Evolutionary conservation across 495 filamentous ascomycete genomes (phyloP), one percentile per base, ranked within the genome.

Genomic region (Annulohypoxylon nitens): DNA sequence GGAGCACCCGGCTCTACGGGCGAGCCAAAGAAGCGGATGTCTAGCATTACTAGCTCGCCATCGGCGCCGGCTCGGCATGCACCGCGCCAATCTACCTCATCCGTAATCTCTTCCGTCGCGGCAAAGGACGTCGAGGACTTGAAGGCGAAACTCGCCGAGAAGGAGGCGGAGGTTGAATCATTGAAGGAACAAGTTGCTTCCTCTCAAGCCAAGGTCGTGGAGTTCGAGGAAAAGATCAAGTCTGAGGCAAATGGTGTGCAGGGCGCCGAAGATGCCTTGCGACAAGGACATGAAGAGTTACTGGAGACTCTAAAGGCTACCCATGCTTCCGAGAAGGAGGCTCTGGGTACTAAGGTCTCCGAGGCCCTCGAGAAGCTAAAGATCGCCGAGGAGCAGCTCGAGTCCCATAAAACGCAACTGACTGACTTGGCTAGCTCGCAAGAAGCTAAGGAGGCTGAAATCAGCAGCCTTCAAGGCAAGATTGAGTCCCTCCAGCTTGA

Each of bases 1-100:
- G 62, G 81, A 25, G 57, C 69, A 53, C 70, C 81, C 20, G 77
- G 82, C 16, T 59, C 80, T 5, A 82, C 78, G 0, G 70, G 80
- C 25, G 86, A 87, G 18, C 78, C 83, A 5, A 87, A 83, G 77
- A 88, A 87, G 76, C 81, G 85, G 11, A 71, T 87, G 30, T 87
- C 86, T 23, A 77, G 77, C 1, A 76, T 76, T 33, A 67, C 73
- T 23, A 67, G 78, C 61, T 76, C 70, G 62, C 67, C 84, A 25
- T 67, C 70, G 12, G 48, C 47, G 8, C 54, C 77, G 0, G 30
- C 78, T 6, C 74, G 80, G 20, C 82, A 84, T 58, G 70, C 74
- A 14, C 4, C 82, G 18, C 81, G 83, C n/a, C 71, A 82, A 12
- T 85, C 86, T 67, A 80, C 71, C 18, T 79, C 79, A 6, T 78